phyloP scores from a whole-genome alignment of 2,329 filamentous ascomycete species.

The Pyrenochaeta sp. region DNA sequence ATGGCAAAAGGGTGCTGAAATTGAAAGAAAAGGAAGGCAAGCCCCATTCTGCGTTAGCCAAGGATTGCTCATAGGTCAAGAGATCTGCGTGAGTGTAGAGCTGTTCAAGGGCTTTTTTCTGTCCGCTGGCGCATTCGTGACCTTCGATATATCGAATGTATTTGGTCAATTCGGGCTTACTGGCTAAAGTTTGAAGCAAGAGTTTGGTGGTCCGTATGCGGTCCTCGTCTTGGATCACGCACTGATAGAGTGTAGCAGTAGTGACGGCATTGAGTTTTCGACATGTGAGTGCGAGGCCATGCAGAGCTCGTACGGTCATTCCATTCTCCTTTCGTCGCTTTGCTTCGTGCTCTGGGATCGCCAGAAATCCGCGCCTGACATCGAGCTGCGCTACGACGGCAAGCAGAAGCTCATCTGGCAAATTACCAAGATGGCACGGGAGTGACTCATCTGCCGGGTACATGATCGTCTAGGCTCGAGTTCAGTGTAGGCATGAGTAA shows the following conservation, averaged over 20 bases:
- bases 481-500: too few species aligned
- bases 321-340: constrained; percentile 5
- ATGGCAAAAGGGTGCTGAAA: not conserved
- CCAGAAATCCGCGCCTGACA: constrained; percentile 18
- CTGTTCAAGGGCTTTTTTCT: not conserved
- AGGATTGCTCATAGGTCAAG: not conserved
- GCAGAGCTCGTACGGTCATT: constrained; percentile 7
- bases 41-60: not conserved
- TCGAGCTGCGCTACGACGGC: constrained; percentile 20
- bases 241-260: constrained; percentile 26
- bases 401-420: constrained; percentile 31
- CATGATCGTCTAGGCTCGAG: not conserved
- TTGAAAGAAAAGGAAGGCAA: not conserved
- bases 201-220: not conserved
- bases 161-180: not conserved
- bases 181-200: not conserved
- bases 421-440: not conserved
- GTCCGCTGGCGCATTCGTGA: not conserved
- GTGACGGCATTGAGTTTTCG: constrained; percentile 17
- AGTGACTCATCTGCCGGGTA: not conserved
- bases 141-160: not conserved
- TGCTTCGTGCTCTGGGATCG: constrained; percentile 5
- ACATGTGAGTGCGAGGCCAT: constrained; percentile 23
- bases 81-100: not conserved
- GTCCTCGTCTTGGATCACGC: constrained; percentile 13